Base-by-base conservation (phyloP, 2,329 filamentous ascomycete species). In the Arachnopeziza araneosa region DNA sequence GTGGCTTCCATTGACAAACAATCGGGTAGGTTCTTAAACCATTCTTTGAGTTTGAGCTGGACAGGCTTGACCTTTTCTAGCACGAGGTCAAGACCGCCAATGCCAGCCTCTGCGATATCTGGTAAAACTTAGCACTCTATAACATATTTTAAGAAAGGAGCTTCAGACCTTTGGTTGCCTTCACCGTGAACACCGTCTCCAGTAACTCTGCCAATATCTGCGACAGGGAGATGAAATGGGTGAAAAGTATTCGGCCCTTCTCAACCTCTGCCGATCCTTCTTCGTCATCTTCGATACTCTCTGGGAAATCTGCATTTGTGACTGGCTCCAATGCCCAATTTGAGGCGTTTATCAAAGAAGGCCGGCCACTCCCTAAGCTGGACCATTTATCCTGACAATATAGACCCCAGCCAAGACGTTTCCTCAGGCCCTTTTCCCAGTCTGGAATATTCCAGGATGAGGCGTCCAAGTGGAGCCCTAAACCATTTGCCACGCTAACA, bases 351-450 rank as follows among this genome's bases (percentile, higher is more conserved):
- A 86, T 81, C 56, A 84, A 79, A 24, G 79, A 81, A 12, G 82
- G 83, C 24, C 83, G 76, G 8, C 84, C 83, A 64, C 83, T 80
- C 26, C 83, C 79, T 48, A 84, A 75, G 1, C 81, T 78, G 1
- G 80, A 79, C 83, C 81, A 86, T 66, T 82, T 84, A 63, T 88
- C 85, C 68, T 88, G 85, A 77, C 86, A 84, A 63, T 81, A 88
- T 0, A 87, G 71, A 1, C 80, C 84, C 85, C 86, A 89, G 0
- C 82, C 84, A 0, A 88, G 73, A 17, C 86, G 75, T 66, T 83
- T 82, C 17, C 86, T 76, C 21, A 88, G 73, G 0, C 84, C 82
- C 57, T 83, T 79, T 66, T 88, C 86, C 84, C 84, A 87, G 0
- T 75, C 72, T 1, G 85, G 84, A 50, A 88, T 81, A 12, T 80